Percentiles rank a stretch among this genome's conserved stretches.
phyloP scores from a whole-genome alignment of 192 early-diverging fungal species.

The Allomyces arbusculus region DNA sequence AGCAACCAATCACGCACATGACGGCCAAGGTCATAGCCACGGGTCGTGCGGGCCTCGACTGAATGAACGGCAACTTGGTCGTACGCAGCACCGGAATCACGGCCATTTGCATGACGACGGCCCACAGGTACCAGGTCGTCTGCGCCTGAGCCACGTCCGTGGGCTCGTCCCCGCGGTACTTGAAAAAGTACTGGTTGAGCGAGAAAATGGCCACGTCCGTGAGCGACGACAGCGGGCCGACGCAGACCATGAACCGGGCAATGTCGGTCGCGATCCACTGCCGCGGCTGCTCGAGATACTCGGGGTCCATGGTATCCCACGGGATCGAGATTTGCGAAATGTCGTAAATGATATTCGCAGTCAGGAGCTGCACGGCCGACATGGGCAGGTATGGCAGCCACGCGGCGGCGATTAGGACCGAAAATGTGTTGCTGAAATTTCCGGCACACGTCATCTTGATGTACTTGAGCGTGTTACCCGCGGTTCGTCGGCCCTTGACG shows the following conservation, averaged over 20 bases:
- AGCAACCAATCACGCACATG: conserved; percentile 7
- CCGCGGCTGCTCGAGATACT: conserved; percentile 19
- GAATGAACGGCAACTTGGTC: conserved; percentile 22
- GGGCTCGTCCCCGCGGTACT: conserved; percentile 7
- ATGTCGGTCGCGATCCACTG: conserved; percentile 19
- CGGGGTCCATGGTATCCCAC: conserved; percentile 24
- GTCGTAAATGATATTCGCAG: conserved; percentile 27
- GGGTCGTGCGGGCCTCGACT: conserved; percentile 10
- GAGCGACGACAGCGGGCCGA: conserved; percentile 22
- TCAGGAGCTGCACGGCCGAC: conserved; percentile 18
- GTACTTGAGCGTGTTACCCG: conserved; percentile 31
- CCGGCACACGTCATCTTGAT: conserved; percentile 31
- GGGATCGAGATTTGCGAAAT: conserved; percentile 24
- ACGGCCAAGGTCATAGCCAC: conserved; percentile 9
- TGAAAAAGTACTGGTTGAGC: conserved; percentile 19
- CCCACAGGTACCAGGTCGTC: conserved; percentile 22
- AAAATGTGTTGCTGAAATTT: conserved; percentile 34
- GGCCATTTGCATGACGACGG: conserved; percentile 18
- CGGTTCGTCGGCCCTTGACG: conserved; percentile 19
- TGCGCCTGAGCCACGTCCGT: conserved; percentile 7
- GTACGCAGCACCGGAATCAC: conserved; percentile 26
- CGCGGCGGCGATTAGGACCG: conserved; percentile 19
- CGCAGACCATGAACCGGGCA: conserved; percentile 22
- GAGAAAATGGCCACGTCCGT: conserved; percentile 23
- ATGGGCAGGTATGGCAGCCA: conserved; percentile 34